These are phyloP conservation scores for Russula vinacea DNA, from an alignment of 768 basidiomycete genomes.

Conservation along the genomic window DNA sequence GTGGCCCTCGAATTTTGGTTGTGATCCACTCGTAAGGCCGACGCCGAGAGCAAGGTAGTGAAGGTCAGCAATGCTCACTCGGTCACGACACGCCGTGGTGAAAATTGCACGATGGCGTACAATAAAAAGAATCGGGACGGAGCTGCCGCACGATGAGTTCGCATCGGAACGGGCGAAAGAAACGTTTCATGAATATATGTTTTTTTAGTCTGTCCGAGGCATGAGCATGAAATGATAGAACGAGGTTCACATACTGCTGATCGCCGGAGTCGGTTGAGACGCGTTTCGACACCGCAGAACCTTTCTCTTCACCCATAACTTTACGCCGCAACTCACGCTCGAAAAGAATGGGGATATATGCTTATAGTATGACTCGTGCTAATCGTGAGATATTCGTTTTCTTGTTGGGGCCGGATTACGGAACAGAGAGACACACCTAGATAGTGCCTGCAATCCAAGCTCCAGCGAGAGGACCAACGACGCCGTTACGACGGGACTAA, in stretches of 20 bases:
- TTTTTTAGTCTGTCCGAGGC: constrained; percentile 44
- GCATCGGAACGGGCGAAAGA: constrained; percentile 57
- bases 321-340: constrained; percentile 48
- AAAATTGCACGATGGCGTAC: constrained; percentile 1
- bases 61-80: constrained; percentile 57
- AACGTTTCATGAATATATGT: constrained; percentile 50
- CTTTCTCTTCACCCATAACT: constrained; percentile 49
- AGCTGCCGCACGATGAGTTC: constrained; percentile 70
- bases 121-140: constrained; percentile 37
- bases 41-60: constrained; percentile 70
- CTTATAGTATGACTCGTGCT: constrained; percentile 27
- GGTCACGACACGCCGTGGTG: constrained; percentile 45
- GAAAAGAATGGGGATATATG: constrained; percentile 39
- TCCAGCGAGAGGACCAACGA: constrained; percentile 60
- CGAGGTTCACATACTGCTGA: constrained; percentile 41
- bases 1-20: constrained; percentile 53
- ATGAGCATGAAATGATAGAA: not conserved
- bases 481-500: constrained; percentile 68
- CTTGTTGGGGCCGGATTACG: constrained; percentile 32
- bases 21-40: constrained; percentile 51
- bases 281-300: constrained; percentile 38
- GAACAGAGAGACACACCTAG: constrained; percentile 46
- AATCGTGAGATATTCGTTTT: constrained; percentile 47
- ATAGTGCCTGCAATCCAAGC: constrained; percentile 64
- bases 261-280: constrained; percentile 44